These are phyloP conservation scores for Kwoniella bestiolae DNA, from an alignment of 768 basidiomycete genomes.

Conservation along the genomic window DNA sequence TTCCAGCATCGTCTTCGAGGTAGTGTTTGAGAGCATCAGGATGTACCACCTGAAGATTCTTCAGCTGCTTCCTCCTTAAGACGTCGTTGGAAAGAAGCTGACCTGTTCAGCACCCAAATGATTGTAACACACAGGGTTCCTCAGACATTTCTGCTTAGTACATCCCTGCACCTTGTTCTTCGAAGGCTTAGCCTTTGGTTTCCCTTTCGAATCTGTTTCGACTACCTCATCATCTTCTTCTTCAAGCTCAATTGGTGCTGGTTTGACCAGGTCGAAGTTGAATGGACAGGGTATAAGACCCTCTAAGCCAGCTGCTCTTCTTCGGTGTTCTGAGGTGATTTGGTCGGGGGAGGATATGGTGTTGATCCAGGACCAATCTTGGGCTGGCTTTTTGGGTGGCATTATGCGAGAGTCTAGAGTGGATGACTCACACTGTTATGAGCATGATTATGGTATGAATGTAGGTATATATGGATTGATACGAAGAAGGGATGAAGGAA, in stretches of 20 bases:
- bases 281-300: background rate
- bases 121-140: conserved; percentile 84
- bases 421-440: background rate
- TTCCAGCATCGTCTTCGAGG: conserved; percentile 63
- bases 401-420: conserved; percentile 6
- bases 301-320: conserved; percentile 69
- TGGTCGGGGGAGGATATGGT: conserved; percentile 64
- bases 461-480: background rate
- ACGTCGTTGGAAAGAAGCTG: conserved; percentile 61
- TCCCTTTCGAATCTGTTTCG: conserved; percentile 14
- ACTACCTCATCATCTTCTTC: background rate
- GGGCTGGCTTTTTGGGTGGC: conserved; percentile 25
- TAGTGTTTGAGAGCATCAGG: conserved; percentile 35
- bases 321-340: conserved; percentile 71
- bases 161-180: conserved; percentile 23
- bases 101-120: conserved; percentile 82
- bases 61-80: background rate
- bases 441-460: too few relatives aligned
- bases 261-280: background rate
- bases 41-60: conserved; percentile 1
- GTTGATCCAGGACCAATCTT: conserved; percentile 77
- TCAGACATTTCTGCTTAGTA: conserved; percentile 63
- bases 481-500: conserved; percentile 10
- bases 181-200: conserved; percentile 1
- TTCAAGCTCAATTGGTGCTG: background rate